Base-by-base conservation (phyloP, 2,329 filamentous ascomycete genomes). In the Cladosporium phlei region DNA sequence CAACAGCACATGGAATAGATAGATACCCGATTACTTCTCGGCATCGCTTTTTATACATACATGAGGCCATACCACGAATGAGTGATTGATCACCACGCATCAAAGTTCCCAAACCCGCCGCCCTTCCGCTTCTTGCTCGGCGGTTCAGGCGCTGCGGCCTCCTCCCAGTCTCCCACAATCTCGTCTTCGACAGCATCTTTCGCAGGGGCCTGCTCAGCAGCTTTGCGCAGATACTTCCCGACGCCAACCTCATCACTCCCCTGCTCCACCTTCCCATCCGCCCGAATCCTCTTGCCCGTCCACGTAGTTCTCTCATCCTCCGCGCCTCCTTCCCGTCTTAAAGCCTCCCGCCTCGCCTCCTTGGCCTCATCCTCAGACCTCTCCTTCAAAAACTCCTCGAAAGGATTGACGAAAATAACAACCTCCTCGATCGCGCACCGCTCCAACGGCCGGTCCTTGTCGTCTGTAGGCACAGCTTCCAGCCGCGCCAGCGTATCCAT, bases 231-330 rank as follows among this genome's bases (percentile, higher is more conserved):
- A 64, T 97, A 97, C 66, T 91, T 96, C 6, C 91, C 93, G 8
- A 84, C 76, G 3, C 72, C 73, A 5, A 61, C 67, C 10, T 82
- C 80, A 4, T 67, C 69, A 5, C 69, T 71, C 9, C 66, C 66
- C 11, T 66, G 65, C 14, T 55, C 53, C 1, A 80, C 72, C 0
- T 74, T 79, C 1, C 82, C 85, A 58, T 85, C 80, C 2, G 73
- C 76, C 20, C 89, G 75, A 39, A 98, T 80, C 30, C 90, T 75
- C 70, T 97, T 98, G 3, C 93, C 93, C 3, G 93, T 97, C 93
- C 93, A 98, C 3, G 93, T 98, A 2, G 87, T 84, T 63, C 80
- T 81, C 59, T 97, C 89, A 60, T 96, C 91, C 45, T 94, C 91
- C 2, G 82, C 85, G 2, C 85, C 86, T 21, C 86, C 88, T 45